Evolutionary conservation across 78 protist genomes (phyloP).

Genomic region (Chrysochromulina parva): DNA sequence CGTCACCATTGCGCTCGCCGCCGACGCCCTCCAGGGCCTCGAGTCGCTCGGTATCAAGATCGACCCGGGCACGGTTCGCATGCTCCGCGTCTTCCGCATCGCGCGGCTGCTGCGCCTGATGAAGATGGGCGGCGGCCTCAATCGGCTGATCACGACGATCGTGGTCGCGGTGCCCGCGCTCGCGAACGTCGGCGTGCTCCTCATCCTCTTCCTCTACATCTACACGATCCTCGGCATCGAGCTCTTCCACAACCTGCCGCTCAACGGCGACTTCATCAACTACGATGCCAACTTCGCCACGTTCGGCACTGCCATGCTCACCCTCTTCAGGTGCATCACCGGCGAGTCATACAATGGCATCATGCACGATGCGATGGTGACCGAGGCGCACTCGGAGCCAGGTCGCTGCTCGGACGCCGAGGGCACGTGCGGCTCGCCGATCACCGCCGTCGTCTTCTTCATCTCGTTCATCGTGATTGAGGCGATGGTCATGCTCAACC

Average conservation of each 20-base stretch:
- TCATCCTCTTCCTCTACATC: slow-evolving; percentile 39
- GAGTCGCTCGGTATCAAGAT: background rate
- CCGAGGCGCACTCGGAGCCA: no score
- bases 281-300: background rate
- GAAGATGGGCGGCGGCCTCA: no score
- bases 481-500: no score
- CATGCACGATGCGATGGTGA: background rate
- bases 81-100: background rate
- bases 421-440: no score
- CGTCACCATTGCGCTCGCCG: background rate
- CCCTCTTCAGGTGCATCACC: background rate
- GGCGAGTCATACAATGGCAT: background rate
- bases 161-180: slow-evolving; percentile 31
- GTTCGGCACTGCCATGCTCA: background rate
- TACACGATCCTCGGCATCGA: slow-evolving; percentile 2
- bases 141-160: slow-evolving; percentile 42
- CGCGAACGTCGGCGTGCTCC: slow-evolving; percentile 29
- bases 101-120: background rate
- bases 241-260: no score
- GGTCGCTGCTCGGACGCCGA: no score
- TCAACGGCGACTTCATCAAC: background rate
- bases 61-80: background rate
- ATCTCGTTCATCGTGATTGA: no score
- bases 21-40: background rate
- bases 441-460: no score